Base-by-base conservation (phyloP, 106 monocot genomes). In the Acorus gramineus region DNA sequence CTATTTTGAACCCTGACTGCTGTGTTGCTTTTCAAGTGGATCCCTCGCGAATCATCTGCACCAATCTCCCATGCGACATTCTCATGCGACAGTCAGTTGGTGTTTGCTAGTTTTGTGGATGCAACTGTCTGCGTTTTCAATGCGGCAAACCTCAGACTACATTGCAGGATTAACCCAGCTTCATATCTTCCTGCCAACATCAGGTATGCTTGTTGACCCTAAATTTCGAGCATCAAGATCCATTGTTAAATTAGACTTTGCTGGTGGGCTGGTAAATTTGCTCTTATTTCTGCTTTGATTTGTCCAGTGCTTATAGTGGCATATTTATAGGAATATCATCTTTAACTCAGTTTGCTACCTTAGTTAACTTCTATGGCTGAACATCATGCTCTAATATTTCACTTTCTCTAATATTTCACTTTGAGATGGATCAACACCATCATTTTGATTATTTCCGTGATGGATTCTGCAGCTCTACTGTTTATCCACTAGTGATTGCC, bases 401-500 rank as follows among this genome's bases (percentile, higher is more conserved):
- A n/a, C n/a, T n/a, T n/a, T n/a, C n/a, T n/a, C n/a, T n/a, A n/a
- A n/a, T n/a, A n/a, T 28, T 28, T 28, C 28, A 28, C 28, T 28
- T 28, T 28, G 28, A 28, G 28, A 28, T 28, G 28, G 28, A 28
- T 28, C 28, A 28, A 28, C 28, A 28, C 1, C 28, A 28, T 28
- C 28, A 28, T 28, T 28, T 28, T 28, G 28, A 28, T 28, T 28
- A 28, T 28, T 28, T 28, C 28, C 28, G 28, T 28, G 28, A 28
- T 28, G 28, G 28, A 28, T 2, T 12, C 2, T 62, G 42, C 68
- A 87, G 83, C 51, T 60, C 61, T 7, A 69, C 58, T 67, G 74
- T 69, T 7, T 72, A 77, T 57, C 79, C 80, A 57, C 49, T 80
- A 4, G 76, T 77, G 2, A 59, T 80, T 43, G 83, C 87, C 4